phyloP scores from a whole-genome alignment of 2,329 filamentous ascomycete genomes.

The Colletotrichum lentis region DNA sequence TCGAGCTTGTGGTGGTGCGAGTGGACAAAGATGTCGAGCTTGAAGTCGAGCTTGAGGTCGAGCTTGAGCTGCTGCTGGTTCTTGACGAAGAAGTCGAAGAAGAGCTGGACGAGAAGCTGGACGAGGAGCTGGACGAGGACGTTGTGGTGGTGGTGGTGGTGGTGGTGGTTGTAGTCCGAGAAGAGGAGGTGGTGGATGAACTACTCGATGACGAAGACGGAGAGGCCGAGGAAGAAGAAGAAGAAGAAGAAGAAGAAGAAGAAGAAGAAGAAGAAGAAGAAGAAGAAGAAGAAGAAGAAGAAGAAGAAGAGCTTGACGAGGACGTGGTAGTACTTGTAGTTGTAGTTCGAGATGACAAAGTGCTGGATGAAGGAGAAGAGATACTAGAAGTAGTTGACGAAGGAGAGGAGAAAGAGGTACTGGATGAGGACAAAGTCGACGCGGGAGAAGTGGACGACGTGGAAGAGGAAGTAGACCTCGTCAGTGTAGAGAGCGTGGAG shows the following conservation, averaged over 20 bases:
- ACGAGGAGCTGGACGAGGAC: not conserved
- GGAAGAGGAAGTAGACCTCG: slow-evolving; percentile 2
- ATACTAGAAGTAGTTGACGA: slow-evolving; percentile 7
- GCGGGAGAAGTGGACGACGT: not conserved
- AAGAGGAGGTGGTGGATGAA: not conserved
- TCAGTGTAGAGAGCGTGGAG: slow-evolving; percentile 15
- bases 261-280: not conserved
- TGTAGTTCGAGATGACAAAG: not conserved
- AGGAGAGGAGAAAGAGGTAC: not conserved
- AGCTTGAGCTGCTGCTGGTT: not conserved
- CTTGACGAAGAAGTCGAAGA: not conserved
- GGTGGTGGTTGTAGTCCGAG: not conserved
- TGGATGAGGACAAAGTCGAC: not conserved
- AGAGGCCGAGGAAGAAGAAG: not conserved
- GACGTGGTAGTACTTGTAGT: not conserved
- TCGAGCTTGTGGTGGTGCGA: not conserved
- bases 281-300: not conserved
- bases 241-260: not conserved
- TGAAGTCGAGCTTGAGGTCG: not conserved
- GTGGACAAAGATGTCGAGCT: not conserved
- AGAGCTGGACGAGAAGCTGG: not conserved
- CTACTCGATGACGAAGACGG: not conserved
- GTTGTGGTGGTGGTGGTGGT: not conserved
- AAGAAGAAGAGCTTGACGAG: not conserved
- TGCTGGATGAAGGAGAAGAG: not conserved